Evolutionary conservation across 2,329 filamentous ascomycete genomes (phyloP).

Genomic region (Trichoderma citrinoviride): DNA sequence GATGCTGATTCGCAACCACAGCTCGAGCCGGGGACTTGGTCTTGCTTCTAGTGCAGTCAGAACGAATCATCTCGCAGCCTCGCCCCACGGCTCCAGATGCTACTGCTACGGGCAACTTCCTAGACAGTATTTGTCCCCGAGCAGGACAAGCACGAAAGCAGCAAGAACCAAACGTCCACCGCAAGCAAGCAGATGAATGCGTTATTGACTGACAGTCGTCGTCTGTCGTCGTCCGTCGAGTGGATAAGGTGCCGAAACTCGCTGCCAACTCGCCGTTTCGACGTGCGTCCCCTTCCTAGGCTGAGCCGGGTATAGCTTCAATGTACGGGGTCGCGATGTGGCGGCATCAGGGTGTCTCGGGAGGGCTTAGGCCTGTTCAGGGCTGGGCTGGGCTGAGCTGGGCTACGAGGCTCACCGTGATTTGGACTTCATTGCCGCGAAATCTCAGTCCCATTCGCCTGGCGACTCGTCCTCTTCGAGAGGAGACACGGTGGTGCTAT

Average conservation of each 20-base stretch:
- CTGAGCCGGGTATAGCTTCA: conserved; percentile 6
- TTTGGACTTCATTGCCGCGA: not conserved
- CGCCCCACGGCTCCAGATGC: not conserved
- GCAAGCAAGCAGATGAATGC: no score
- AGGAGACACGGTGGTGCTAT: no score
- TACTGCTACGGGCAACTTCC: no score
- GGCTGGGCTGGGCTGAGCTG: no score
- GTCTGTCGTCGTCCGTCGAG: not conserved
- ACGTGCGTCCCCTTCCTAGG: not conserved
- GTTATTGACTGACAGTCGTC: no score
- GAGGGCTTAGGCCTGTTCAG: not conserved
- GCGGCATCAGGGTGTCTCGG: conserved; percentile 15
- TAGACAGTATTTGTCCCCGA: no score
- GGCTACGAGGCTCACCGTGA: not conserved
- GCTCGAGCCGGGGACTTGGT: not conserved
- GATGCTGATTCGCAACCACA: conserved; percentile 2
- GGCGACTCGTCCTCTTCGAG: no score
- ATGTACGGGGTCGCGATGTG: not conserved
- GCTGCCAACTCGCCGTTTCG: conserved; percentile 4
- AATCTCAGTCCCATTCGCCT: no score
- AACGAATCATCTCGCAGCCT: conserved; percentile 18
- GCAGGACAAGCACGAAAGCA: no score
- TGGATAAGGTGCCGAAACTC: not conserved
- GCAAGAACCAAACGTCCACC: no score
- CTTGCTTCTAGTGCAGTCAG: not conserved